Evolutionary conservation across 140 eudicot species (phyloP).

Genomic region (Senecio squalidus): DNA sequence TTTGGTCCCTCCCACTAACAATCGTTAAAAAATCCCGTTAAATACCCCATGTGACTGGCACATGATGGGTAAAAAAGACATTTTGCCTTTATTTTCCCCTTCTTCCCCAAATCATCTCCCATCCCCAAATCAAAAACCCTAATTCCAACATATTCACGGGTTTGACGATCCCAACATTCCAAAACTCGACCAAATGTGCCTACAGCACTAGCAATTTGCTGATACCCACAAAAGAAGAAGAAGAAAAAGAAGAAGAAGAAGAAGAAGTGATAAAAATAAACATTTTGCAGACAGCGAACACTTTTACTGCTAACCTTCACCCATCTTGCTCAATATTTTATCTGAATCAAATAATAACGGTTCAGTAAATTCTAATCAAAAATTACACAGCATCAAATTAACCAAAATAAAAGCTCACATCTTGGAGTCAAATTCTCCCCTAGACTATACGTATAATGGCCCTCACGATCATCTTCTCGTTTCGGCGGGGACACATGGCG

Average conservation of each 20-base stretch:
- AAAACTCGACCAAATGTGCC: slow-evolving; percentile 99
- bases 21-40: too few species aligned
- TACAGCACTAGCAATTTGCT: slow-evolving; percentile 93
- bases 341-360: too few species aligned
- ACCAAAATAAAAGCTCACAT: slow-evolving; percentile 51
- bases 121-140: too few species aligned
- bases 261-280: slow-evolving; percentile 58
- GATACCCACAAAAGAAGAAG: slow-evolving; percentile 68
- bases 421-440: slow-evolving; percentile 91
- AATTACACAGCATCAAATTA: background rate
- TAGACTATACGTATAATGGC: slow-evolving; percentile 66
- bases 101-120: too few species aligned
- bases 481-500: slow-evolving; percentile 62
- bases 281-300: slow-evolving; percentile 67
- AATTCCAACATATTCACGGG: slow-evolving; percentile 71
- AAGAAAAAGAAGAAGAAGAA: too few species aligned
- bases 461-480: slow-evolving; percentile 77
- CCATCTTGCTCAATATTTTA: slow-evolving; percentile 96
- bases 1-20: too few species aligned
- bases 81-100: too few species aligned
- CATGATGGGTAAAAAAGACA: too few species aligned
- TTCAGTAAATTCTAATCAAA: too few species aligned
- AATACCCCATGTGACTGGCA: too few species aligned
- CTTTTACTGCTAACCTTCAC: slow-evolving; percentile 98
- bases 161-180: slow-evolving; percentile 96